These are phyloP conservation scores for Dipodascopsis uninucleata DNA, from an alignment of 805 yeast species.

Conservation along the genomic window DNA sequence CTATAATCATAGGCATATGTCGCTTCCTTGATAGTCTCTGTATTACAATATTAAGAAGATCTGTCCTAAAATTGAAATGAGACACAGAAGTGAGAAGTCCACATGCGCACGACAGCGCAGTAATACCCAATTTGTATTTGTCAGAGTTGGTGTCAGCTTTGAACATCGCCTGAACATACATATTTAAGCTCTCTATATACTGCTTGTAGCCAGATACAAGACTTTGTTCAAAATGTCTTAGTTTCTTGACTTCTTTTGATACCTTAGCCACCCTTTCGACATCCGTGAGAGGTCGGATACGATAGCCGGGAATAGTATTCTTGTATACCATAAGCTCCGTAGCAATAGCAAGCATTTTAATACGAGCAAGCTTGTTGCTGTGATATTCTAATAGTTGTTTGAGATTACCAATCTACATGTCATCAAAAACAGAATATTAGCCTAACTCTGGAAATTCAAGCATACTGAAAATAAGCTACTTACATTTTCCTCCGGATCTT, in stretches of 20 bases:
- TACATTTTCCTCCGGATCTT: constrained; percentile 85
- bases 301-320: constrained; percentile 81
- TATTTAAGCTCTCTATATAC: constrained; percentile 56
- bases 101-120: constrained; percentile 72
- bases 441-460: too few species aligned
- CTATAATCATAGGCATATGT: constrained; percentile 34
- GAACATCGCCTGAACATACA: constrained; percentile 38
- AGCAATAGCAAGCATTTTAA: constrained; percentile 63
- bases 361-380: constrained; percentile 48
- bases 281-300: constrained; percentile 78
- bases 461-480: constrained; percentile 37
- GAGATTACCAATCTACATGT: constrained; percentile 5
- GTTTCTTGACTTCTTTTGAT: constrained; percentile 70
- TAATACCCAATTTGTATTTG: constrained; percentile 31
- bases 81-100: constrained; percentile 66
- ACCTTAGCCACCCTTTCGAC: constrained; percentile 78
- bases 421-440: too few species aligned
- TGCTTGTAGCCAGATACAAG: constrained; percentile 64
- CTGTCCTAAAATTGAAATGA: constrained; percentile 78
- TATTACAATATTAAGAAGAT: constrained; percentile 61
- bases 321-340: constrained; percentile 83
- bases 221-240: constrained; percentile 77
- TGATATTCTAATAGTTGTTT: constrained; percentile 19
- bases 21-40: constrained; percentile 59
- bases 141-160: constrained; percentile 27